Conservation (phyloP, 2,329 filamentous ascomycete genomes). For the Calycina herbarum region DNA sequence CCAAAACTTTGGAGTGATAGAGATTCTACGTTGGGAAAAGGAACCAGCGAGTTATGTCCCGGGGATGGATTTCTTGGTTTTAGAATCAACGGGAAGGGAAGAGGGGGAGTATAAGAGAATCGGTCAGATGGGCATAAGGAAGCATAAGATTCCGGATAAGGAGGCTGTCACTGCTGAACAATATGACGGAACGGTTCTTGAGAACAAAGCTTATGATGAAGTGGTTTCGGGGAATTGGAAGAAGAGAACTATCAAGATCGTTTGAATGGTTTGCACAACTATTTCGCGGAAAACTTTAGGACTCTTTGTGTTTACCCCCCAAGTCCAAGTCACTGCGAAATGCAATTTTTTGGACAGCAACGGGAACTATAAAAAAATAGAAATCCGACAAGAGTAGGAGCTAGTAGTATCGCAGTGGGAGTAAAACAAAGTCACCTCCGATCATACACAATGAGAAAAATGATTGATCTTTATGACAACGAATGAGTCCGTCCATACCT, state of each 20-base stretch:
- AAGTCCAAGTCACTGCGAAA: too few species aligned
- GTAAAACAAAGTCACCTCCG: too few species aligned
- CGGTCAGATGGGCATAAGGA: conserved; percentile 16
- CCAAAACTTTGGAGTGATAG: conserved; percentile 19
- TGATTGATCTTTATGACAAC: too few species aligned
- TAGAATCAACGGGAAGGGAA: conserved; percentile 20
- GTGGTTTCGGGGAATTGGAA: conserved; percentile 17
- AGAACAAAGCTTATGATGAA: conserved; percentile 21
- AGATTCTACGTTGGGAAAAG: conserved; percentile 18
- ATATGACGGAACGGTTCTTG: conserved; percentile 9
- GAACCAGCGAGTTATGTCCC: conserved; percentile 15
- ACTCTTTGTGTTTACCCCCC: too few species aligned
- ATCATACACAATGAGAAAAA: too few species aligned
- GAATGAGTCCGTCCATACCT: too few species aligned
- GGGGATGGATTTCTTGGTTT: conserved; percentile 19
- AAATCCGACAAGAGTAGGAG: too few species aligned
- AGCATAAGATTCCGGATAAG: conserved; percentile 13
- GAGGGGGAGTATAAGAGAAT: conserved; percentile 19
- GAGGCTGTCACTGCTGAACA: conserved; percentile 11
- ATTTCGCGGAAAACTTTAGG: too few species aligned
- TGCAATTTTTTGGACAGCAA: too few species aligned
- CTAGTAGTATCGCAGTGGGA: too few species aligned
- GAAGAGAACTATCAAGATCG: conserved; percentile 18
- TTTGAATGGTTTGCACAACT: conserved; percentile 5
- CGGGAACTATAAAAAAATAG: too few species aligned